Percentiles rank a stretch among this genome's conserved stretches.
These are phyloP conservation scores for Sordariomycetes sp. DNA, from an alignment of 2,329 filamentous ascomycete species.

Conservation along the genomic window DNA sequence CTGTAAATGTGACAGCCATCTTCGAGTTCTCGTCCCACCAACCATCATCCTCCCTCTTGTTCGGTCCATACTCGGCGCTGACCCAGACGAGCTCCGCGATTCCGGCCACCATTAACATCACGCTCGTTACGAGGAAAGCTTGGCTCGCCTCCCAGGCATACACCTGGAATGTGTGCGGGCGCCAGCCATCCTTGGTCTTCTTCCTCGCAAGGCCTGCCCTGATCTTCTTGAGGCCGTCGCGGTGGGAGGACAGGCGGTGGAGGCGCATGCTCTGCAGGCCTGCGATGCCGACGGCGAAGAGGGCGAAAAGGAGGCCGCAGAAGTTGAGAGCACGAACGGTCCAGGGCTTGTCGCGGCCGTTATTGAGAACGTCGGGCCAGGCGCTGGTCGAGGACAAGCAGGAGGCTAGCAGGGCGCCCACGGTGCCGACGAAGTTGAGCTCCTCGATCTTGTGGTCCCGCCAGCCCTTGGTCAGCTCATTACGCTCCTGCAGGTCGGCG, in stretches of 20 bases:
- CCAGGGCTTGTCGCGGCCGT: conserved; percentile 26
- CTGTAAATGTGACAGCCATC: conserved; percentile 7
- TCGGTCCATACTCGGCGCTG: conserved; percentile 7
- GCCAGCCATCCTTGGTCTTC: no score
- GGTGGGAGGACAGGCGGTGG: conserved; percentile 29
- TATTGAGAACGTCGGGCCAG: conserved; percentile 29
- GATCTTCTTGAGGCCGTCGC: conserved; percentile 23
- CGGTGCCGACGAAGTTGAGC: conserved; percentile 29
- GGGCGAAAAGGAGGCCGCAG: conserved; percentile 33
- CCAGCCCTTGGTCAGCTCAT: conserved; percentile 25
- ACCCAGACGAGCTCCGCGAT: conserved; percentile 12
- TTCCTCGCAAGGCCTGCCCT: conserved; percentile 13
- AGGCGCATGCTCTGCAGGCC: conserved; percentile 30
- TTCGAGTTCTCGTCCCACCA: conserved; percentile 10
- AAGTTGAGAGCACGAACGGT: conserved; percentile 29
- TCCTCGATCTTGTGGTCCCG: conserved; percentile 27
- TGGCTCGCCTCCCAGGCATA: conserved; percentile 13
- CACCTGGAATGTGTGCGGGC: conserved; percentile 9
- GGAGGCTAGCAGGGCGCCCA: conserved; percentile 26
- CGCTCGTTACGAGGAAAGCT: conserved; percentile 9
- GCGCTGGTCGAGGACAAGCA: conserved; percentile 30
- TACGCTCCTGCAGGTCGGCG: conserved; percentile 6
- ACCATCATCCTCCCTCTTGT: conserved; percentile 5
- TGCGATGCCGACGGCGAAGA: conserved; percentile 38
- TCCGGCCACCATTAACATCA: conserved; percentile 10